Evolutionary conservation across 495 filamentous ascomycete genomes (phyloP).

Genomic region (Staphylotrichum longicolle): DNA sequence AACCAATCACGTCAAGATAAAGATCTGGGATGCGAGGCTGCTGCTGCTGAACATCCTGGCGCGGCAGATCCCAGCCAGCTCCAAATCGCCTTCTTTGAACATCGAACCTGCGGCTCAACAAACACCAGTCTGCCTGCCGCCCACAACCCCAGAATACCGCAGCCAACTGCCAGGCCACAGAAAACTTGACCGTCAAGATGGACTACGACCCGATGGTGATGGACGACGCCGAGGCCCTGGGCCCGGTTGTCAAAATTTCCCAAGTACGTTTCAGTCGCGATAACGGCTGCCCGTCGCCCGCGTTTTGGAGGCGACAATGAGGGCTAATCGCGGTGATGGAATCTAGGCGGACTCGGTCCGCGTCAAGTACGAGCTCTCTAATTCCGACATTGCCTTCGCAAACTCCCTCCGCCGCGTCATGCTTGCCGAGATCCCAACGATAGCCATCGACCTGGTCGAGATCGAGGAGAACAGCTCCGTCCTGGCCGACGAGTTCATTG

Average conservation of each 20-base stretch:
- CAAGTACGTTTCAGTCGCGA: conserved; percentile 50
- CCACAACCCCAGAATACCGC: no score
- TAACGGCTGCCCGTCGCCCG: background rate
- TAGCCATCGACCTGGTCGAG: conserved; percentile 93
- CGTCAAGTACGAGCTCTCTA: conserved; percentile 78
- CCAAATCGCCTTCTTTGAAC: no score
- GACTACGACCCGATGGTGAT: conserved; percentile 55
- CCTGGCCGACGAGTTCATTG: conserved; percentile 91
- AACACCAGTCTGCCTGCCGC: no score
- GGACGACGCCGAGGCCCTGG: conserved; percentile 23
- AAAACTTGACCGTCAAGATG: conserved; percentile 42
- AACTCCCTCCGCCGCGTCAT: conserved; percentile 92
- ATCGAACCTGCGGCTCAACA: no score
- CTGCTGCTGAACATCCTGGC: no score
- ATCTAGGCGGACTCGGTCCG: conserved; percentile 62
- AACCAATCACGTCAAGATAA: no score
- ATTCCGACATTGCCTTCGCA: conserved; percentile 82
- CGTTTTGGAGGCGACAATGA: background rate
- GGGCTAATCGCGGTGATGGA: conserved; percentile 16
- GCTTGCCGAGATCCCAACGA: conserved; percentile 90
- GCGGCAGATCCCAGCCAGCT: no score
- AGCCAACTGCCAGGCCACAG: no score
- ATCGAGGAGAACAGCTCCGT: conserved; percentile 91
- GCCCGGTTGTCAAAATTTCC: conserved; percentile 68
- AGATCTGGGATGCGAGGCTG: no score